phyloP scores from a whole-genome alignment of 139 green algal species.

The Spirogloea muscicola region DNA sequence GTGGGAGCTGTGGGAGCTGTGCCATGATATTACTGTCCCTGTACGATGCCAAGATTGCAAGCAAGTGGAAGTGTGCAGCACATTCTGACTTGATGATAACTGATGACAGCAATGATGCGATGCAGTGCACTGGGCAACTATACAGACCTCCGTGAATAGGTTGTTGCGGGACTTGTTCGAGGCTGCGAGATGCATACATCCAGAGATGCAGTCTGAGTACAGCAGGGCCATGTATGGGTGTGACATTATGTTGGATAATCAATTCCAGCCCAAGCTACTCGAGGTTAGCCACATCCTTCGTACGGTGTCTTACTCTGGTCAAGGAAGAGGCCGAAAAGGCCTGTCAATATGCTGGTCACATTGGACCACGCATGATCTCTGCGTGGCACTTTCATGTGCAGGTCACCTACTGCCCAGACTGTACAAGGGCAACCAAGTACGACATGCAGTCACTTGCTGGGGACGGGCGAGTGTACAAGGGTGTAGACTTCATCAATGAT shows the following conservation, averaged over 20 bases:
- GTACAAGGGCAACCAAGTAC: background rate
- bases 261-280: constrained; percentile 46
- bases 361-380: constrained; percentile 3
- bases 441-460: background rate
- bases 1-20: too few species aligned
- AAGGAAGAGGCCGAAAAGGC: background rate
- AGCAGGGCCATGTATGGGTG: constrained; percentile 41
- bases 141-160: constrained; percentile 3
- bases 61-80: too few species aligned
- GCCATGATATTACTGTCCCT: too few species aligned
- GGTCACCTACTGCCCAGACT: constrained; percentile 13
- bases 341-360: background rate
- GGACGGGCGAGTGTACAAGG: background rate
- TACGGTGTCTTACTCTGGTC: background rate
- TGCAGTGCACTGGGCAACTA: constrained; percentile 30
- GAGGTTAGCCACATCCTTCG: constrained; percentile 22
- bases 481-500: background rate
- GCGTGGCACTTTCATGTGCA: background rate
- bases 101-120: too few species aligned
- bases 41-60: too few species aligned
- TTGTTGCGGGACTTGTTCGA: constrained; percentile 37
- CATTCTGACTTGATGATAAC: too few species aligned
- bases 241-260: constrained; percentile 38
- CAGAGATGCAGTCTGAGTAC: constrained; percentile 26
- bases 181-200: constrained; percentile 18